These are phyloP conservation scores for Irpex sp. DNA, from an alignment of 1,284 basidiomycete genomes.

Conservation along the genomic window DNA sequence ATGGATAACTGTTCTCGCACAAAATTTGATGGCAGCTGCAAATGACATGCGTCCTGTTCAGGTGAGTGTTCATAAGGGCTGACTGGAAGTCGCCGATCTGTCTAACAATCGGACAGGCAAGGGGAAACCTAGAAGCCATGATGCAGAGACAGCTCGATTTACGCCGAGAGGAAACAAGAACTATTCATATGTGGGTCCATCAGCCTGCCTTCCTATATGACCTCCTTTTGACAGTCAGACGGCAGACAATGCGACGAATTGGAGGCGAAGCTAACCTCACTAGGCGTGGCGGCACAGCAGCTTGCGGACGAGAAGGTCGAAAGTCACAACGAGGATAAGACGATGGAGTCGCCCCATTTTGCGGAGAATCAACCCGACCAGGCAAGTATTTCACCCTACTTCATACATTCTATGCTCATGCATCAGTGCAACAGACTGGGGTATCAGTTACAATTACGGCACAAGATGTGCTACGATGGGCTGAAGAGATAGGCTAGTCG, in stretches of 20 bases:
- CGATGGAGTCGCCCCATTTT: not conserved
- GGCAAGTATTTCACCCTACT: not conserved
- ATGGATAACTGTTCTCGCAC: slow-evolving; percentile 72
- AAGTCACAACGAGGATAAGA: not conserved
- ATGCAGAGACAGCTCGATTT: slow-evolving; percentile 71
- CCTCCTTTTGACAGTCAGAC: not conserved
- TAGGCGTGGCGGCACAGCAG: slow-evolving; percentile 38
- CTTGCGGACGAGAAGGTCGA: slow-evolving; percentile 3
- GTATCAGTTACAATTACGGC: slow-evolving; percentile 24
- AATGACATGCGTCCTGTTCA: slow-evolving; percentile 81
- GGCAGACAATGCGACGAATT: slow-evolving; percentile 64
- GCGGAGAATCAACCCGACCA: not conserved
- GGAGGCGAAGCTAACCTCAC: slow-evolving; percentile 54
- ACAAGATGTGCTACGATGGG: slow-evolving; percentile 55
- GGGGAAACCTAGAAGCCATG: slow-evolving; percentile 71
- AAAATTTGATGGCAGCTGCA: slow-evolving; percentile 78
- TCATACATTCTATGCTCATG: not conserved
- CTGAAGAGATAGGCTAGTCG: slow-evolving; percentile 44
- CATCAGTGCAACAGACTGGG: not conserved
- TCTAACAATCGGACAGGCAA: slow-evolving; percentile 40
- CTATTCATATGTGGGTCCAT: slow-evolving; percentile 54
- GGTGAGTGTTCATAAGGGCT: slow-evolving; percentile 31
- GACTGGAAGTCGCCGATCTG: not conserved
- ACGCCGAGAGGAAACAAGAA: slow-evolving; percentile 61
- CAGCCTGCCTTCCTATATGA: not conserved